Conservation (phyloP, 2,329 filamentous ascomycete genomes). For the Meredithiella fracta region DNA sequence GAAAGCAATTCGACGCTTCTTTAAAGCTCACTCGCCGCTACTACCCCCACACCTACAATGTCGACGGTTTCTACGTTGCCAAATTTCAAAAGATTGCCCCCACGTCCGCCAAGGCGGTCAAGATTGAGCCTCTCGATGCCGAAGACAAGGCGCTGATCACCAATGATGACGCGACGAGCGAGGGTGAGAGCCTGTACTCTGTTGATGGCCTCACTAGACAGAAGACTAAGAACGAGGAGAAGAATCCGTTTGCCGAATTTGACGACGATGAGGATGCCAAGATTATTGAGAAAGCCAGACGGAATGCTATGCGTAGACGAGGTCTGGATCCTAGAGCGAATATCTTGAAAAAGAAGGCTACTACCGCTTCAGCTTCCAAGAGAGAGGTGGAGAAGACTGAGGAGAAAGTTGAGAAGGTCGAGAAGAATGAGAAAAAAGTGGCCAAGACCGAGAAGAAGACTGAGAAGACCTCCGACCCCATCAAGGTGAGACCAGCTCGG, state of each 20-base stretch:
- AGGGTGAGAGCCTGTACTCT: not conserved
- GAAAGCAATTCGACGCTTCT: conserved; percentile 77
- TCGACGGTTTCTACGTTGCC: conserved; percentile 95
- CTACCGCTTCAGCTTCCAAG: not conserved
- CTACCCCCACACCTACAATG: conserved; percentile 84
- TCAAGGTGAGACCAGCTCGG: conserved; percentile 11
- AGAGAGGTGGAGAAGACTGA: conserved; percentile 6
- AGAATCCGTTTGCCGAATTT: conserved; percentile 48
- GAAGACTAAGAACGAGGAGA: conserved; percentile 6
- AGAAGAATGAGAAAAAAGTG: conserved; percentile 9
- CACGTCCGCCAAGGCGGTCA: conserved; percentile 27
- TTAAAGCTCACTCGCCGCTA: conserved; percentile 72
- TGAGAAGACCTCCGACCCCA: conserved; percentile 12
- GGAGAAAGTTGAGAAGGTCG: conserved; percentile 11
- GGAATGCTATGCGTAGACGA: conserved; percentile 55
- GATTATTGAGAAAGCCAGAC: conserved; percentile 57
- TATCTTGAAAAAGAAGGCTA: conserved; percentile 18
- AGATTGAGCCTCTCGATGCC: conserved; percentile 28
- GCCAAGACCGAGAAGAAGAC: conserved; percentile 12
- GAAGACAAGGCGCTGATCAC: conserved; percentile 21
- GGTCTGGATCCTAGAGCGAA: conserved; percentile 50
- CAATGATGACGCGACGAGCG: conserved; percentile 5
- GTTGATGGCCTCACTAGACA: conserved; percentile 1
- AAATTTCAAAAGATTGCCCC: conserved; percentile 87
- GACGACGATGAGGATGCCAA: conserved; percentile 56